Evolutionary conservation across 805 yeast species (phyloP), one percentile per base, ranked within the genome.

Genomic region (Saturnispora saitoi): DNA sequence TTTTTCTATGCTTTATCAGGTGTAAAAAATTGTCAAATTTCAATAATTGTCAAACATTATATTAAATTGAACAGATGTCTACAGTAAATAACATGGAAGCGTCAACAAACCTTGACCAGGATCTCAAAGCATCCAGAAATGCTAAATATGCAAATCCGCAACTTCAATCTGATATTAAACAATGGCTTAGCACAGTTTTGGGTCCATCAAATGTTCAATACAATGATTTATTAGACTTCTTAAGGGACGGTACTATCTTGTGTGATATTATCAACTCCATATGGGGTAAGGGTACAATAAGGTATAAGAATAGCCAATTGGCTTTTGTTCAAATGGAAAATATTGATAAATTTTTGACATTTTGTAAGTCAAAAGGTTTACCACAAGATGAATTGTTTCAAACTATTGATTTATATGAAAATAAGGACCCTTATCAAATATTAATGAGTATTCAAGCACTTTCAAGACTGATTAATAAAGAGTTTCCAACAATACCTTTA

Each of bases 251-350:
- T 3, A 67, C 70, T 0, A 63, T 72, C 0, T 61, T 81, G n/a
- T 77, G 83, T 53, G 63, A 65, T 51, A 54, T 80, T 26, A 65
- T 69, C 6, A 73, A 72, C 48, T 61, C 61, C 1, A 69, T 77
- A 15, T 63, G 61, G 59, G 69, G 70, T 5, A 64, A 69, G 0
- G 48, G 53, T 10, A 63, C 68, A 2, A 60, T 70, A 3, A 76
- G 72, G 52, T 80, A 64, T 61, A 86, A 83, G 60, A 71, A 70
- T 44, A 77, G 87, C 10, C 70, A 71, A 45, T 80, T 86, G 82
- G 91, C 95, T 2, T 87, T 86, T 61, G 76, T 80, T 14, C 78
- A 81, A 65, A 87, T 87, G 96, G 95, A 87, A 59, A 86, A 86
- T 58, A 86, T 87, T 31, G 78, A 87, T 44, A 77, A 77, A 54